Percentiles rank a stretch among this genome's conserved stretches.
Evolutionary conservation across 495 filamentous ascomycete species (phyloP).

Genomic region (Penicillium nucicola): DNA sequence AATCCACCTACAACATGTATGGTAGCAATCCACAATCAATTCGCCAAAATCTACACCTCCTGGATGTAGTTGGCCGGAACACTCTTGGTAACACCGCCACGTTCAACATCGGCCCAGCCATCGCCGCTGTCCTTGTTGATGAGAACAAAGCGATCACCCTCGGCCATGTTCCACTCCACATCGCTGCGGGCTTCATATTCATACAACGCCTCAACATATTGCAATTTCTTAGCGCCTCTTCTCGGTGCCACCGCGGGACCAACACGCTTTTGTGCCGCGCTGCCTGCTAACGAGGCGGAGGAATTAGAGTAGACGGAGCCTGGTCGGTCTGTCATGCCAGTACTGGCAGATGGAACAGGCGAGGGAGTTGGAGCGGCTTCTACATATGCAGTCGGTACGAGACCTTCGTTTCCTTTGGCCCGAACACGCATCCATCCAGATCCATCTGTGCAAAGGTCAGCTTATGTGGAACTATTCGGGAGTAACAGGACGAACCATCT

Average conservation of each 20-base stretch:
- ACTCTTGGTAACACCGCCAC: constrained; percentile 82
- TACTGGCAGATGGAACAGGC: constrained; percentile 33
- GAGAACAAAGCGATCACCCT: constrained; percentile 89
- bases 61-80: constrained; percentile 94
- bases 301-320: constrained; percentile 78
- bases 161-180: constrained; percentile 81
- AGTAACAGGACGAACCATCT: constrained; percentile 58
- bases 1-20: background rate
- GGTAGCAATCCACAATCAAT: constrained; percentile 1
- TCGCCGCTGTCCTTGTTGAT: constrained; percentile 82
- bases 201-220: constrained; percentile 90
- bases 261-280: constrained; percentile 67
- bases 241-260: constrained; percentile 91
- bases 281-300: constrained; percentile 64
- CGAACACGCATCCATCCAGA: constrained; percentile 87
- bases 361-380: constrained; percentile 51
- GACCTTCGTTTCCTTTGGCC: constrained; percentile 62
- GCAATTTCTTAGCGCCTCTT: constrained; percentile 90
- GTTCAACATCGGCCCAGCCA: constrained; percentile 96
- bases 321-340: constrained; percentile 45
- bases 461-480: background rate
- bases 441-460: constrained; percentile 58
- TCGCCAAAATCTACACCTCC: constrained; percentile 47
- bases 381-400: constrained; percentile 84
- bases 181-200: constrained; percentile 86